Conservation (phyloP, 2,329 filamentous ascomycete species). For the Venturia carpophila region DNA sequence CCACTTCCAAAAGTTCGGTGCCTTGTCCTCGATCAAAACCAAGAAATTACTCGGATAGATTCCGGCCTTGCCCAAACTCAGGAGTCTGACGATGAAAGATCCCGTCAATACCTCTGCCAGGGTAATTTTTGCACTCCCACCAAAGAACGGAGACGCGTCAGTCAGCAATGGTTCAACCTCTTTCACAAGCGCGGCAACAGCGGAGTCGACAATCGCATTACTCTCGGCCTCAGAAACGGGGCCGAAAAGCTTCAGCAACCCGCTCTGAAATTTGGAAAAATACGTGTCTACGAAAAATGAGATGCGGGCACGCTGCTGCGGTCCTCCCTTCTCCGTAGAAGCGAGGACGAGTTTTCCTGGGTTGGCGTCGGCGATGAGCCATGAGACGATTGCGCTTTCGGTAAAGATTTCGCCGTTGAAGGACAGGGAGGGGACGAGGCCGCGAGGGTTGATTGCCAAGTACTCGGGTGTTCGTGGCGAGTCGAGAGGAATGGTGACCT, state of each 20-base stretch:
- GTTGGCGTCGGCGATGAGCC: not conserved
- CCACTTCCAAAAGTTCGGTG: conserved; percentile 15
- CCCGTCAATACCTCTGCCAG: not conserved
- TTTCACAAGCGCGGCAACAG: not conserved
- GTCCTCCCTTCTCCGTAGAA: conserved; percentile 2
- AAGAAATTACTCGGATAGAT: not conserved
- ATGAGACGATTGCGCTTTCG: conserved; percentile 4
- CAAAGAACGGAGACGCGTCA: conserved; percentile 1
- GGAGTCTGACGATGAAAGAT: not conserved
- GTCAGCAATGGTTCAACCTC: conserved; percentile 9
- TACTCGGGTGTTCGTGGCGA: conserved; percentile 8
- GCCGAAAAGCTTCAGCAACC: not conserved
- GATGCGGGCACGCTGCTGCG: conserved; percentile 4
- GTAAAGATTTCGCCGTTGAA: conserved; percentile 14
- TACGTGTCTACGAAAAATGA: conserved; percentile 10
- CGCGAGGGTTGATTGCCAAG: conserved; percentile 1
- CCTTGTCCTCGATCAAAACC: not conserved
- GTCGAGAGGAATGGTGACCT: not conserved
- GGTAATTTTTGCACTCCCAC: not conserved
- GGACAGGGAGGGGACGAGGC: conserved; percentile 3
- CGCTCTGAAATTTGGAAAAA: conserved; percentile 14
- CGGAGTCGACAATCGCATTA: not conserved
- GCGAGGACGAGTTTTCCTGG: conserved; percentile 8
- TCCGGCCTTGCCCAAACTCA: not conserved
- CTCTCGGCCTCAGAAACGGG: not conserved